Conservation (phyloP, 78 protist genomes). For the Pigoraptor vietnamica region DNA sequence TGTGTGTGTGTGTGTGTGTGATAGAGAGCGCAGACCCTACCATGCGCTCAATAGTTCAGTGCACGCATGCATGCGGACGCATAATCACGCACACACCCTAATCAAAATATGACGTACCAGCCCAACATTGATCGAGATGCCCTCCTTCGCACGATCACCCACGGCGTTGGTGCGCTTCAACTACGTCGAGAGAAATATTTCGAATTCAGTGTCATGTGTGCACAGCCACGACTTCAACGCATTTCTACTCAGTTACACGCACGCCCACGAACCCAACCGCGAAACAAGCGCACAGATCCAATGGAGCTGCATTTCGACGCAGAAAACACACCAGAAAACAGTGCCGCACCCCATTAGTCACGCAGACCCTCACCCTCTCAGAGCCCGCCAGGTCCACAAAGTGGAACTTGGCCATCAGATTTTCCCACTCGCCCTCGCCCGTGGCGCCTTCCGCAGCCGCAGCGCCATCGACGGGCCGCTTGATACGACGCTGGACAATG, state of each 20-base stretch:
- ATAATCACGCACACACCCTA: background rate
- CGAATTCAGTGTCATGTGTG: no score
- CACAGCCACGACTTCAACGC: no score
- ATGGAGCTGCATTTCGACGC: no score
- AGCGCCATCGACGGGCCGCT: background rate
- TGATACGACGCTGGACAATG: background rate
- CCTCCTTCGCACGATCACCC: conserved; percentile 50
- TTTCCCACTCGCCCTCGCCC: background rate
- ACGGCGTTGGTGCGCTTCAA: conserved; percentile 11
- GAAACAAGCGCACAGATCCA: no score
- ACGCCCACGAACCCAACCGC: no score
- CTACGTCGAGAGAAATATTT: background rate
- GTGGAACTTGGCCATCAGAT: conserved; percentile 26
- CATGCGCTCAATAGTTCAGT: no score
- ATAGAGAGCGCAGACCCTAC: no score
- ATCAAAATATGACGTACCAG: background rate
- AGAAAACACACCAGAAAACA: no score
- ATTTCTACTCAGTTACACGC: no score
- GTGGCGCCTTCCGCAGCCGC: background rate
- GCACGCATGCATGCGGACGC: background rate
- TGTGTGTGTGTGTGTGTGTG: no score
- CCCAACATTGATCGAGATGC: conserved; percentile 62
- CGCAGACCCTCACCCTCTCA: conserved; percentile 4
- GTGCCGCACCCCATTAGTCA: no score
- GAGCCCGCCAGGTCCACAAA: conserved; percentile 71